A percentile compares a stretch with the other conserved stretches of the same genome.
phyloP scores from a whole-genome alignment of 2,329 filamentous ascomycete species.

The Venturiaceae sp. region DNA sequence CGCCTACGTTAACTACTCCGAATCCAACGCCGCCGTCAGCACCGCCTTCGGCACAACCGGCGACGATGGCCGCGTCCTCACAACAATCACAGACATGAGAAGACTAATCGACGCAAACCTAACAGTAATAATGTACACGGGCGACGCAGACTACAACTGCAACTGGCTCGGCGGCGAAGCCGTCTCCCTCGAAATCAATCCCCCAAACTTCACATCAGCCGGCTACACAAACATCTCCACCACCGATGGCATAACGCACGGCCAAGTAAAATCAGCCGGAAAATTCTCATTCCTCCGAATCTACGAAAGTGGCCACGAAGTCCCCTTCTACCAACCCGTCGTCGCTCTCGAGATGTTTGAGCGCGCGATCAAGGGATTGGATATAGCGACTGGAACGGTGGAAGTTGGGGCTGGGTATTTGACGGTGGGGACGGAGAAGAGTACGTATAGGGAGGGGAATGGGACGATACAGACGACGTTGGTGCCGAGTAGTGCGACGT shows the following conservation, averaged over 20 bases:
- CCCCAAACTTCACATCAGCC: slow-evolving; percentile 31
- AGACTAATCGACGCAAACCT: slow-evolving; percentile 29
- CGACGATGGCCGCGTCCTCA: slow-evolving; percentile 37
- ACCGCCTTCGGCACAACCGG: slow-evolving; percentile 37
- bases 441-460: slow-evolving; percentile 33
- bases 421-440: slow-evolving; percentile 24
- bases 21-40: slow-evolving; percentile 32
- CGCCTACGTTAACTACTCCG: slow-evolving; percentile 49
- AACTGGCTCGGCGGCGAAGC: slow-evolving; percentile 37
- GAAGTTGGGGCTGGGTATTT: slow-evolving; percentile 18
- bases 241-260: slow-evolving; percentile 37
- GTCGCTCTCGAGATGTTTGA: slow-evolving; percentile 40
- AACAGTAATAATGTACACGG: slow-evolving; percentile 33
- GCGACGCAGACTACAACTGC: slow-evolving; percentile 40
- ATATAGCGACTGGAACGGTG: slow-evolving; percentile 39
- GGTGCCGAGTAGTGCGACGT: slow-evolving; percentile 33
- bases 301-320: slow-evolving; percentile 40
- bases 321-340: slow-evolving; percentile 46
- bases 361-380: slow-evolving; percentile 35
- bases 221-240: slow-evolving; percentile 39
- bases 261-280: slow-evolving; percentile 42
- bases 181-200: slow-evolving; percentile 28
- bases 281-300: slow-evolving; percentile 41
- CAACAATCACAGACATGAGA: slow-evolving; percentile 30
- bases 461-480: slow-evolving; percentile 35